A percentile compares a stretch with the other conserved stretches of the same genome.
These are phyloP conservation scores for Linanthus parryae DNA, from an alignment of 148 eudicot genomes.

Conservation along the genomic window DNA sequence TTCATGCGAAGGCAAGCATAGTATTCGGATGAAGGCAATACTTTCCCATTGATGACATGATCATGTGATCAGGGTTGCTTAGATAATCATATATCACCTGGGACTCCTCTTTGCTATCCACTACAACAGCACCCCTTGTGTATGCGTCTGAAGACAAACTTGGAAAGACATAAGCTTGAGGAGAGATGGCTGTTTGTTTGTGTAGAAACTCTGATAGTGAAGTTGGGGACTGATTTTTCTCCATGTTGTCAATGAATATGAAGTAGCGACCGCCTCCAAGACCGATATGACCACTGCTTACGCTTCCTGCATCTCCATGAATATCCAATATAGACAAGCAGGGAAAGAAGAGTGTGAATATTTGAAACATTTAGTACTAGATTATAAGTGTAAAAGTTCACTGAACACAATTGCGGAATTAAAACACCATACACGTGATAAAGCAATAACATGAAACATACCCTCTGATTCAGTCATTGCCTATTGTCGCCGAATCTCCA, in stretches of 20 bases:
- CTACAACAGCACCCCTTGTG: slow-evolving; percentile 39
- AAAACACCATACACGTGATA: no score
- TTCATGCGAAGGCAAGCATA: not conserved
- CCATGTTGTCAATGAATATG: slow-evolving; percentile 47
- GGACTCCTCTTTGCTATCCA: slow-evolving; percentile 25
- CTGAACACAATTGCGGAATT: no score
- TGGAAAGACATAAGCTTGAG: slow-evolving; percentile 41
- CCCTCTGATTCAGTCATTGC: no score
- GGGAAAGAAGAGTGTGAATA: not conserved
- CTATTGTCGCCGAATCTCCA: no score
- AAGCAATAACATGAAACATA: no score
- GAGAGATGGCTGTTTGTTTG: slow-evolving; percentile 27
- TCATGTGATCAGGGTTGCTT: slow-evolving; percentile 29
- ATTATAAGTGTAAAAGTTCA: no score
- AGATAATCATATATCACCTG: slow-evolving; percentile 33
- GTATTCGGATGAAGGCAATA: slow-evolving; percentile 12
- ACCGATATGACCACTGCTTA: slow-evolving; percentile 14
- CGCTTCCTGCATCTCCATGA: slow-evolving; percentile 18
- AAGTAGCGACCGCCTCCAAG: slow-evolving; percentile 14
- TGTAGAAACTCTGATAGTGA: slow-evolving; percentile 38
- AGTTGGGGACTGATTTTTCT: slow-evolving; percentile 36
- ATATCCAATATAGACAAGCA: not conserved
- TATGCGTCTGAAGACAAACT: slow-evolving; percentile 28
- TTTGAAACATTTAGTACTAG: not conserved
- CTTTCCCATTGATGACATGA: slow-evolving; percentile 55